A percentile compares a stretch with the other conserved stretches of the same genome.
phyloP scores from a whole-genome alignment of 2,329 filamentous ascomycete species.

The Aspergillus pseudoterreus region DNA sequence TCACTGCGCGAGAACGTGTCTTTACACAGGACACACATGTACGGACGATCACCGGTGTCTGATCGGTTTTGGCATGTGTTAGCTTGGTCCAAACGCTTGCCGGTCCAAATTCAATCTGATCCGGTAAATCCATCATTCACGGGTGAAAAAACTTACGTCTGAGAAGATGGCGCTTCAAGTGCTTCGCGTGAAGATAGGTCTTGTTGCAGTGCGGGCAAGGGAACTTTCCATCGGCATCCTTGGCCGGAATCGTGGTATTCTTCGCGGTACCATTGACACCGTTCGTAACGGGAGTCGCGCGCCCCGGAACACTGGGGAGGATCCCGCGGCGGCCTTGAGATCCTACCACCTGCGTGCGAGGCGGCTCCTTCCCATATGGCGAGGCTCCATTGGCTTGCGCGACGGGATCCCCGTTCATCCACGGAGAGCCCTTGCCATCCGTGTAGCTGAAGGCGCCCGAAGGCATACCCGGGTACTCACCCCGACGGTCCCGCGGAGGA shows the following conservation, averaged over 20 bases:
- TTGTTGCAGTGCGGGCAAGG: conserved; percentile 98
- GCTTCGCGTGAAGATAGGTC: conserved; percentile 95
- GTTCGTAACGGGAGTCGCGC: conserved; percentile 68
- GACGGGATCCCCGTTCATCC: conserved; percentile 36
- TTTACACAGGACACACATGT: conserved; percentile 96
- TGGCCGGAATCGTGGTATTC: conserved; percentile 80
- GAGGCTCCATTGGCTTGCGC: conserved; percentile 36
- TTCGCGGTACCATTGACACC: conserved; percentile 64
- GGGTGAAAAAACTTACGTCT: conserved; percentile 69
- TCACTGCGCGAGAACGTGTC: conserved; percentile 98
- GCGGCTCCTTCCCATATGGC: conserved; percentile 38
- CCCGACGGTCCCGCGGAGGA: conserved; percentile 49
- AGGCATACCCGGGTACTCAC: conserved; percentile 66
- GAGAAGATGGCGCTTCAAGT: conserved; percentile 91
- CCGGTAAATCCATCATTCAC: no score
- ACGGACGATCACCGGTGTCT: conserved; percentile 97
- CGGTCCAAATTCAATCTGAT: no score
- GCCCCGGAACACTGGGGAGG: conserved; percentile 81
- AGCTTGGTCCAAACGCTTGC: conserved; percentile 5
- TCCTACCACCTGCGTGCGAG: conserved; percentile 79
- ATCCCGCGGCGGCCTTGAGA: conserved; percentile 91
- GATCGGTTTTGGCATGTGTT: conserved; percentile 24
- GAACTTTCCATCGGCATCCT: conserved; percentile 97
- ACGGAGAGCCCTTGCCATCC: conserved; percentile 55
- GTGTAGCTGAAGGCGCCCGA: conserved; percentile 61